Conservation (phyloP, 1,139 yeast species). For the Saccharomyces hybrid region DNA sequence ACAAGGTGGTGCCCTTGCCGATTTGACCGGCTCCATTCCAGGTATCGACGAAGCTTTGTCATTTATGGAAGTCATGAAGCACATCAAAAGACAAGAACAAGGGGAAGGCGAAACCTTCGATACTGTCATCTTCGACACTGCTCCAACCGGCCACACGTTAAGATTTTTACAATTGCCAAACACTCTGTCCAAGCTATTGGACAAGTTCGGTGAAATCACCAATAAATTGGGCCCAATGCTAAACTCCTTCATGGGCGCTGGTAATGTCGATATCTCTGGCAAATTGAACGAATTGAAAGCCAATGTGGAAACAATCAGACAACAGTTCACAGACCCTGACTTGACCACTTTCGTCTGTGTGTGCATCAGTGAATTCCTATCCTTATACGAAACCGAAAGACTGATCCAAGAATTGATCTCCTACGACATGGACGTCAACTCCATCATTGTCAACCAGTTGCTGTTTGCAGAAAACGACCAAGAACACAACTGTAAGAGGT, state of each 20-base stretch:
- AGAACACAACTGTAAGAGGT: slow-evolving; percentile 72
- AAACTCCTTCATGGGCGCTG: slow-evolving; percentile 49
- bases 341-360: slow-evolving; percentile 95
- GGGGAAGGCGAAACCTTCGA: slow-evolving; percentile 51
- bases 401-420: slow-evolving; percentile 92
- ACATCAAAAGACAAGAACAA: slow-evolving; percentile 67
- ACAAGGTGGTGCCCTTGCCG: slow-evolving; percentile 50
- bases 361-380: slow-evolving; percentile 91
- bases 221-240: slow-evolving; percentile 88
- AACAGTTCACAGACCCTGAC: slow-evolving; percentile 92
- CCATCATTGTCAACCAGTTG: slow-evolving; percentile 90
- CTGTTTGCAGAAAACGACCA: slow-evolving; percentile 63
- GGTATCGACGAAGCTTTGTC: slow-evolving; percentile 97
- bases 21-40: slow-evolving; percentile 89
- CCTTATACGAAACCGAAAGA: slow-evolving; percentile 93
- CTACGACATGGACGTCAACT: slow-evolving; percentile 91
- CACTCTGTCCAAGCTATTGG: slow-evolving; percentile 76
- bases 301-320: slow-evolving; percentile 80
- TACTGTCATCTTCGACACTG: slow-evolving; percentile 93
- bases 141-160: slow-evolving; percentile 96
- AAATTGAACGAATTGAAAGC: slow-evolving; percentile 79
- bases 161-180: slow-evolving; percentile 91
- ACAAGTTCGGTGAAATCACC: slow-evolving; percentile 78
- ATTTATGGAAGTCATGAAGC: slow-evolving; percentile 95
- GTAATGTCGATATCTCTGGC: slow-evolving; percentile 69